These are phyloP conservation scores for Austroboletus novae-zelandiae DNA, from an alignment of 1,284 basidiomycete genomes.

Conservation along the genomic window DNA sequence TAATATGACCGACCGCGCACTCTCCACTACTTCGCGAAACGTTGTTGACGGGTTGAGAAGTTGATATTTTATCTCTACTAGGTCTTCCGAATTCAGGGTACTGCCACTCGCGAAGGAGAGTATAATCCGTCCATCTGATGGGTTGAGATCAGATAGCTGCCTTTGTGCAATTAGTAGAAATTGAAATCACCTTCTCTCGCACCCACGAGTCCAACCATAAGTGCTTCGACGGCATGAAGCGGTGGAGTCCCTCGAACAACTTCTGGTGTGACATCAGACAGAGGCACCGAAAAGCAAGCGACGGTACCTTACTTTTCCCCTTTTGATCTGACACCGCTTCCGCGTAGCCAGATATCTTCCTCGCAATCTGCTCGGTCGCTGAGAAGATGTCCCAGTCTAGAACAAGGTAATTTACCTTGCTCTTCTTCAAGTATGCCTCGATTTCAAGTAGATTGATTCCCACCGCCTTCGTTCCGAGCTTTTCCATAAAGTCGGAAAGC, in stretches of 20 bases:
- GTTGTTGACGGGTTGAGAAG: conserved; percentile 91
- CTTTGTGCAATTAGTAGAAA: not conserved
- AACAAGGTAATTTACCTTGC: conserved; percentile 59
- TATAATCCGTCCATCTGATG: conserved; percentile 63
- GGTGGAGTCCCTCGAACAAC: conserved; percentile 60
- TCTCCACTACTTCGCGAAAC: conserved; percentile 80
- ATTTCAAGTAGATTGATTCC: conserved; percentile 83
- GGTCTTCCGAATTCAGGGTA: conserved; percentile 39
- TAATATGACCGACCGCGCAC: conserved; percentile 80
- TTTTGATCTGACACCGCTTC: conserved; percentile 59
- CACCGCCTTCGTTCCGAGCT: conserved; percentile 65
- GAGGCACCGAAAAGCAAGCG: not conserved
- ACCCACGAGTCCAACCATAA: conserved; percentile 81
- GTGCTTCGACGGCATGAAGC: conserved; percentile 81
- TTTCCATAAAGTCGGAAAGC: conserved; percentile 60
- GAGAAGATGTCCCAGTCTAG: not conserved
- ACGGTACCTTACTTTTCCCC: conserved; percentile 33
- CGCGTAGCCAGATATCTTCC: conserved; percentile 79
- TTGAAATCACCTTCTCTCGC: conserved; percentile 65
- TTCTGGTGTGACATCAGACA: conserved; percentile 8
- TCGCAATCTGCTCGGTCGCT: conserved; percentile 48
- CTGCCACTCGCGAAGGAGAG: conserved; percentile 41
- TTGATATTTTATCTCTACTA: conserved; percentile 90
- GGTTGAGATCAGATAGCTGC: not conserved
- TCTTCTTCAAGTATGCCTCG: conserved; percentile 79